Conservation (phyloP, 73 alveolate species). For the Tetrahymena thermophila region DNA sequence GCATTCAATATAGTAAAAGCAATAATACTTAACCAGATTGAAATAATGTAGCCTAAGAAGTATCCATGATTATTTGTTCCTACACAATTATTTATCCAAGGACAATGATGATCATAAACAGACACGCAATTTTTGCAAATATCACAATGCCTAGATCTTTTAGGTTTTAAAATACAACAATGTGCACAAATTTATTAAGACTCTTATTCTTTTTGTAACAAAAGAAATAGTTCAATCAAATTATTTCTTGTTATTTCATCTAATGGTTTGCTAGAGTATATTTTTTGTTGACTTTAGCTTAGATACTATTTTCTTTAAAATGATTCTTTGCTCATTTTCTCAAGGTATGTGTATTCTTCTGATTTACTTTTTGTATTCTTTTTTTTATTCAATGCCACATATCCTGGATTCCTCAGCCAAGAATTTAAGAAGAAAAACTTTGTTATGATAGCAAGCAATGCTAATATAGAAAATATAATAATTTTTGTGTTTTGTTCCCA, state of each 20-base stretch:
- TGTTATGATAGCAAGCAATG: background rate
- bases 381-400: background rate
- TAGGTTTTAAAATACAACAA: constrained; percentile 53
- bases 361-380: background rate
- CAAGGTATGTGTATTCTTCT: background rate
- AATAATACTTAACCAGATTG: background rate
- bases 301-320: background rate
- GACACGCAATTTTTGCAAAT: constrained; percentile 56
- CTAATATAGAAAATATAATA: background rate
- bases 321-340: background rate
- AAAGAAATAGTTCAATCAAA: background rate
- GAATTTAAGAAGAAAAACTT: constrained; percentile 17
- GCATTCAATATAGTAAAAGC: background rate
- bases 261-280: background rate
- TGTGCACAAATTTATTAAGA: constrained; percentile 52
- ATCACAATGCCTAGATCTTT: constrained; percentile 62
- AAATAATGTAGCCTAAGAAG: background rate
- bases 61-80: constrained; percentile 37
- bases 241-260: background rate
- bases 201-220: constrained; percentile 15
- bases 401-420: constrained; percentile 33
- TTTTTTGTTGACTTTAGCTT: background rate
- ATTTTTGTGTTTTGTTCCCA: background rate
- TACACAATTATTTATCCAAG: constrained; percentile 58
- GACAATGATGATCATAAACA: constrained; percentile 67